Evolutionary conservation across 2,329 filamentous ascomycete species (phyloP), one percentile per base, ranked within the genome.

Genomic region (Coleophoma crateriformis): DNA sequence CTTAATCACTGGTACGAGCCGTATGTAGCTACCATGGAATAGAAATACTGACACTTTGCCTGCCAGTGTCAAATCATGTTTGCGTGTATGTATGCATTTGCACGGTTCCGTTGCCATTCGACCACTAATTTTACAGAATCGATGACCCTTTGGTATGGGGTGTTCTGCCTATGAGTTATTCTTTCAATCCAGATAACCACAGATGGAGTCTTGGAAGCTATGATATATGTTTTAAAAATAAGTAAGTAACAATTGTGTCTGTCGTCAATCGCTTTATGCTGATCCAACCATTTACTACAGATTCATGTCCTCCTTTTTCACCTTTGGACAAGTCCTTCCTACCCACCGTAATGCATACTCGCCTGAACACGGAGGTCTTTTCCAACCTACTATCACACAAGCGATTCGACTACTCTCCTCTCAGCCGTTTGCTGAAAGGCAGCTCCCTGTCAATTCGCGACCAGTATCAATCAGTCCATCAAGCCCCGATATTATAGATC

Each of bases 141-240:
- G 94, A 99, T 69, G 94, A 99, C 71, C 94, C 94, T 22, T 71
- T 97, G 51, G 84, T 96, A 59, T 99, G 92, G 92, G 94, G 92
- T 15, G 81, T 90, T 34, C 72, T 99, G 4, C 94, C 94, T 1
- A 67, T 88, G 42, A 77, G 79, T 45, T 89, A 94, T 63, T 73
- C 81, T 56, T 82, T 87, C 61, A 81, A 84, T 51, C 81, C 87
- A 17, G 75, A 78, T 49, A 94, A 91, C 64, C 77, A 90, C 62
- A 82, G 94, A 66, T 97, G 91, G 90, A 83, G 85, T 10, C 78
- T 99, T 48, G 94, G 89, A 20, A 95, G 90, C 61, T 89, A 96
- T 67, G 94, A 99, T 68, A 91, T 99, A 52, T 96, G 91, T 71
- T 99, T 95, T 68, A 85, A 85, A 61, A 92, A 89, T 64, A 85